These are phyloP conservation scores for Persicaria maculosa DNA, from an alignment of 148 eudicot genomes.

Conservation along the genomic window DNA sequence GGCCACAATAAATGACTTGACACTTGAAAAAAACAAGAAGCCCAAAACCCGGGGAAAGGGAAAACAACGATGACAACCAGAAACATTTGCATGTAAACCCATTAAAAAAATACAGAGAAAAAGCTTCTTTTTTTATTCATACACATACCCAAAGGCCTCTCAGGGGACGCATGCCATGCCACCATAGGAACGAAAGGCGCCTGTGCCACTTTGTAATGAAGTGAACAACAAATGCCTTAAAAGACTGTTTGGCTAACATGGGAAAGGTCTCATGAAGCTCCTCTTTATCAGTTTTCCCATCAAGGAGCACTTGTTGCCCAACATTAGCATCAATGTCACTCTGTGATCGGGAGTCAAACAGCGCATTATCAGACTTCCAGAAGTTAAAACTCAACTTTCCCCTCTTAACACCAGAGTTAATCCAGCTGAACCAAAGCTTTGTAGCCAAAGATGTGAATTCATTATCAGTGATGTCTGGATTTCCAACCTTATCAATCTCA, in stretches of 20 bases:
- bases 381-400: slow-evolving; percentile 40
- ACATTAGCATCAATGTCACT: slow-evolving; percentile 31
- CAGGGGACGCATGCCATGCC: slow-evolving; percentile 52
- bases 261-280: slow-evolving; percentile 48
- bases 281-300: slow-evolving; percentile 45
- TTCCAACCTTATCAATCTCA: slow-evolving; percentile 20
- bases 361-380: slow-evolving; percentile 59
- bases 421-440: slow-evolving; percentile 65
- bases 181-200: slow-evolving; percentile 72
- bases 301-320: slow-evolving; percentile 31
- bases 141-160: slow-evolving; percentile 76
- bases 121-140: background rate
- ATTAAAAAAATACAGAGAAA: background rate
- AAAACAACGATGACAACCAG: background rate
- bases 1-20: background rate
- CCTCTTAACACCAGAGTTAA: slow-evolving; percentile 49
- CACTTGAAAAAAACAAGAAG: background rate
- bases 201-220: slow-evolving; percentile 71
- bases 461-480: slow-evolving; percentile 30
- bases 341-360: slow-evolving; percentile 44
- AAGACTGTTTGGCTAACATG: slow-evolving; percentile 57
- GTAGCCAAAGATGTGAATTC: slow-evolving; percentile 39
- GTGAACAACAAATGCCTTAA: slow-evolving; percentile 50
- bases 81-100: background rate
- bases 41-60: background rate